Base-by-base conservation (phyloP, 2,329 filamentous ascomycete species). In the Cytospora mali region DNA sequence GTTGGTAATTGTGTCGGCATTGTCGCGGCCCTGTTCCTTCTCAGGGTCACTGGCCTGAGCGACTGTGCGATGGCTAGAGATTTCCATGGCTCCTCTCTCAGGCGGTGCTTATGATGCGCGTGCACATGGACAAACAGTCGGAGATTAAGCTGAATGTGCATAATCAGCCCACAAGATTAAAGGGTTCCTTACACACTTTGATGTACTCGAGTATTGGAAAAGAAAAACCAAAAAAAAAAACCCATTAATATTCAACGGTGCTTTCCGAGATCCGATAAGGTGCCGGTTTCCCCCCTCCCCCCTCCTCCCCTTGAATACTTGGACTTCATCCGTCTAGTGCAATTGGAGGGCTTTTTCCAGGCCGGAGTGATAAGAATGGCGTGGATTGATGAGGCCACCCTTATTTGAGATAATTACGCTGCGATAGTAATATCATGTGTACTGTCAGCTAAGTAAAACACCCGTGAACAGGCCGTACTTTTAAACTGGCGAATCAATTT, bases 41-140 rank as follows among this genome's bases (percentile, higher is more conserved):
- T 55, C 53, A 25, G 31, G 31, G 18, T 55, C 53, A 16, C 18
- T 14, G 21, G 6, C 29, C 23, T 29, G 29, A n/a, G 53, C 53
- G 31, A 14, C 33, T 18, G 16, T 21, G 28, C 10, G 28, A 16
- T 23, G 18, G 53, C 1, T 55, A 11, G 18, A 42, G 28, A 55
- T 55, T 18, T 55, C 53, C 53, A 55, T 55, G 18, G 53, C 33
- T 23, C 4, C 9, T n/a, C n/a, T n/a, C n/a, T 46, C 42, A 23
- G 10, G 14, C 11, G n/a, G n/a, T 46, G n/a, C 42, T 46, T 46
- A 4, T 11, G 10, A 13, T 23, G 6, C 3, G 2, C 9, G 31
- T 46, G 11, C n/a, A 46, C 42, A 46, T 13, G n/a, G 23, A 10
- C 42, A 10, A 21, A 46, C n/a, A 46, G 7, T 2, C n/a, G n/a